Percentiles rank a stretch among this genome's conserved stretches.
These are phyloP conservation scores for Hirschfeldia incana DNA, from an alignment of 345 rosid genomes.

Conservation along the genomic window DNA sequence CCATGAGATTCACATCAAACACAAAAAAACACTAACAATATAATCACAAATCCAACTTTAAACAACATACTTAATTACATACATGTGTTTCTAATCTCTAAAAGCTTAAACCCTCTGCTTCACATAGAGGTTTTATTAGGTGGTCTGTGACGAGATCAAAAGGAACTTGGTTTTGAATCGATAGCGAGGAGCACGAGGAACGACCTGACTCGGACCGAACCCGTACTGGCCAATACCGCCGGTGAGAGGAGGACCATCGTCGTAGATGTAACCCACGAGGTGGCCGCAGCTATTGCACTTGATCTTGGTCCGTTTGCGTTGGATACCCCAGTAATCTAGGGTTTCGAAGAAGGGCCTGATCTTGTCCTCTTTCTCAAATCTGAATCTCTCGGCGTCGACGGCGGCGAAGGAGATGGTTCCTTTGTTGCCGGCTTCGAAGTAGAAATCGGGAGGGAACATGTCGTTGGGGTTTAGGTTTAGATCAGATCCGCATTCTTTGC, in stretches of 20 bases:
- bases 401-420: constrained; percentile 70
- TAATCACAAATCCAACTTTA: constrained; percentile 4
- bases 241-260: constrained; percentile 80
- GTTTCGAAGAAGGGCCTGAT: constrained; percentile 85
- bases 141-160: constrained; percentile 57
- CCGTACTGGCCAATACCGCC: constrained; percentile 66
- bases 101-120: constrained; percentile 14
- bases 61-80: not conserved
- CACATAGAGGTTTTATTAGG: constrained; percentile 38
- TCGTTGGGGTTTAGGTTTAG: constrained; percentile 59
- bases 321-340: constrained; percentile 82
- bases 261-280: constrained; percentile 68
- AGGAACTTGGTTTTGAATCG: constrained; percentile 75
- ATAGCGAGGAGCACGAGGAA: constrained; percentile 76
- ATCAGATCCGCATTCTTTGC: constrained; percentile 71
- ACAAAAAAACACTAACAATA: not conserved
- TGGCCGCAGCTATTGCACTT: constrained; percentile 60
- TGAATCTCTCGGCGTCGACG: constrained; percentile 68
- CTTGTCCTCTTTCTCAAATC: constrained; percentile 79
- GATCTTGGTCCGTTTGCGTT: constrained; percentile 72
- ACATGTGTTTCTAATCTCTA: not conserved
- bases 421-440: constrained; percentile 95
- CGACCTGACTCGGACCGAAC: constrained; percentile 82
- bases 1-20: not conserved
- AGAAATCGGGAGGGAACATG: constrained; percentile 71